Conservation (phyloP, 2,329 filamentous ascomycete species). For the Fonsecaea erecta region DNA sequence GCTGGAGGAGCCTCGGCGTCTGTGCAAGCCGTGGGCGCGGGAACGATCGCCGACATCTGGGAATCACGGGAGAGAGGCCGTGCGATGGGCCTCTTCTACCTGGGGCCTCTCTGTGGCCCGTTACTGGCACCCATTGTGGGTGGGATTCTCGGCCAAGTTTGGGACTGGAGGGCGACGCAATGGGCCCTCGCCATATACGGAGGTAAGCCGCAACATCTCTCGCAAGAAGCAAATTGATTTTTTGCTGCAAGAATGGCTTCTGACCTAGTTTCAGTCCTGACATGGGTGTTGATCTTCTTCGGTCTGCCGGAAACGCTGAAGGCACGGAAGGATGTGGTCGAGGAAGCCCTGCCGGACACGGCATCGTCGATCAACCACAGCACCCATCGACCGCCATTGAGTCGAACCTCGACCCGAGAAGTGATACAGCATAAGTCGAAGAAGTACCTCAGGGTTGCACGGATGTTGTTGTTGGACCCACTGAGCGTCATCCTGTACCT, state of each 20-base stretch:
- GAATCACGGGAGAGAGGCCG: constrained; percentile 71
- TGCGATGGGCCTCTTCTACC: constrained; percentile 84
- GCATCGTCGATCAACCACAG: constrained; percentile 20
- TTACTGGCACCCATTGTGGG: constrained; percentile 77
- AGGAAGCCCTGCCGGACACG: constrained; percentile 39
- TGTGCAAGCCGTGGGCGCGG: constrained; percentile 81
- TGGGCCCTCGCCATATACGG: constrained; percentile 79
- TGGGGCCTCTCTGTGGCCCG: constrained; percentile 76
- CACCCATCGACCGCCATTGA: constrained; percentile 42
- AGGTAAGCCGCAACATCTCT: constrained; percentile 31
- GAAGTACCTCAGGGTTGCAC: constrained; percentile 58
- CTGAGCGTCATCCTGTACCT: constrained; percentile 72
- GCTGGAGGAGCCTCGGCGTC: constrained; percentile 77
- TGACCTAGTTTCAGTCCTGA: constrained; percentile 38
- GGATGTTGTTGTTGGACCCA: constrained; percentile 72
- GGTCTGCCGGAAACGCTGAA: constrained; percentile 52
- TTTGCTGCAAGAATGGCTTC: constrained; percentile 1
- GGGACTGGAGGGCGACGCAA: constrained; percentile 76
- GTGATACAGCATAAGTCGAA: constrained; percentile 64
- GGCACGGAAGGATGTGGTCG: constrained; percentile 40
- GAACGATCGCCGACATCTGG: constrained; percentile 83
- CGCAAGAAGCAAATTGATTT: background rate
- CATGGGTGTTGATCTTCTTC: constrained; percentile 48
- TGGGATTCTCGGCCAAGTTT: constrained; percentile 69
- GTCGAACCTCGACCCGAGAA: constrained; percentile 64